Evolutionary conservation across 1,139 yeast genomes (phyloP).

Genomic region (Debaryomyces sp.): DNA sequence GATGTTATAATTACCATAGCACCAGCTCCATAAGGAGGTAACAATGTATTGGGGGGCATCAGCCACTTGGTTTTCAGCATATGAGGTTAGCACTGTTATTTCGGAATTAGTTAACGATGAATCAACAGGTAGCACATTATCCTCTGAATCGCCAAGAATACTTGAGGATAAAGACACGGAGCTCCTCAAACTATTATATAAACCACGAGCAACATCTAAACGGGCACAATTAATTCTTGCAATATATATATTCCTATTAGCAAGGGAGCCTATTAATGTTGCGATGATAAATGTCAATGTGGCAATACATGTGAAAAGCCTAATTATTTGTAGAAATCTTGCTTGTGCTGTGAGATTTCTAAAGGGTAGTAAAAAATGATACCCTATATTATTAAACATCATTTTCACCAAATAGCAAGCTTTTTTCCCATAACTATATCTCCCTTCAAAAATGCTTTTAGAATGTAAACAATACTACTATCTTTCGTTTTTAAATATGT

Average conservation of each 20-base stretch:
- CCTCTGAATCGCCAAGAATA: conserved; percentile 16
- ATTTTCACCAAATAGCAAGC: neutral
- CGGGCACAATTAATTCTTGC: conserved; percentile 52
- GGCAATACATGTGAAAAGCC: conserved; percentile 28
- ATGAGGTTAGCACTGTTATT: conserved; percentile 46
- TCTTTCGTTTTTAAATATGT: neutral
- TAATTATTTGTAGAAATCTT: conserved; percentile 28
- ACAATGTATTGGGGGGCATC: conserved; percentile 53
- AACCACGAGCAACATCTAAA: conserved; percentile 52
- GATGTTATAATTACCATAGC: conserved; percentile 45
- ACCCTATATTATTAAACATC: conserved; percentile 1
- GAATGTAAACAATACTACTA: neutral
- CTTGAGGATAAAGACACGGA: conserved; percentile 31
- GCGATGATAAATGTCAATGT: conserved; percentile 26
- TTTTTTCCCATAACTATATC: neutral
- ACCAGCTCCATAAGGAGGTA: conserved; percentile 48
- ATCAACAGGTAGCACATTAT: conserved; percentile 32
- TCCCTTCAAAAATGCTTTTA: neutral
- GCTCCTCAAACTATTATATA: conserved; percentile 47
- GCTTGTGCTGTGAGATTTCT: conserved; percentile 34
- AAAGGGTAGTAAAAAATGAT: conserved; percentile 24
- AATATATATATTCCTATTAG: conserved; percentile 30
- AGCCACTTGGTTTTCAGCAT: conserved; percentile 50
- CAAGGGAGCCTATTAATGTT: conserved; percentile 33
- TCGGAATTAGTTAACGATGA: conserved; percentile 53